Conservation (phyloP, 2,329 filamentous ascomycete genomes). For the Cladosporium sp. region DNA sequence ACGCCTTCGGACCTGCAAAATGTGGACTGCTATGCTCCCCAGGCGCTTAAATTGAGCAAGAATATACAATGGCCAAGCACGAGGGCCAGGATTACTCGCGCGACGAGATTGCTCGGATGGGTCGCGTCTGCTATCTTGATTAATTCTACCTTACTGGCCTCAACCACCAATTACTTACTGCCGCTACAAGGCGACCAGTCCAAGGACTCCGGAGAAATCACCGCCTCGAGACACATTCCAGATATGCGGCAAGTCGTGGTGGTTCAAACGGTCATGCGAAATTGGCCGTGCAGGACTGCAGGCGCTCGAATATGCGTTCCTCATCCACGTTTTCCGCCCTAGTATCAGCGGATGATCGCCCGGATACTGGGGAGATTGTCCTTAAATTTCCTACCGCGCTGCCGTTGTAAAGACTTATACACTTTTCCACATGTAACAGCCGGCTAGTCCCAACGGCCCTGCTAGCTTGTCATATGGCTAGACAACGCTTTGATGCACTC, state of each 20-base stretch:
- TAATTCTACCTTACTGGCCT: not conserved
- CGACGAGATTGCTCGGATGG: not conserved
- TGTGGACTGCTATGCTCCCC: not conserved
- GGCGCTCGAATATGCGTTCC: slow-evolving; percentile 5
- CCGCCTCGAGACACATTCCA: not conserved
- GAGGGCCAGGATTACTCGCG: not conserved
- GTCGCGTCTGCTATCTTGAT: not conserved
- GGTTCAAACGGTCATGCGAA: not conserved
- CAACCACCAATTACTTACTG: not conserved
- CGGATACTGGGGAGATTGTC: slow-evolving; percentile 11
- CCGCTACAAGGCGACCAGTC: not conserved
- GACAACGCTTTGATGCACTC: slow-evolving; percentile 6
- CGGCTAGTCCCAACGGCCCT: slow-evolving; percentile 8
- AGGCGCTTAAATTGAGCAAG: not conserved
- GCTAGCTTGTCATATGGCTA: slow-evolving; percentile 9
- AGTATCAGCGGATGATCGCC: slow-evolving; percentile 1
- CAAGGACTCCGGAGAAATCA: not conserved
- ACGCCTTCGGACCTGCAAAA: not conserved
- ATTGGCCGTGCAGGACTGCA: not conserved
- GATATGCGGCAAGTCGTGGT: not conserved
- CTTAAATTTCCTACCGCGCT: slow-evolving; percentile 9
- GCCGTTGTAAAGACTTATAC: slow-evolving; percentile 2
- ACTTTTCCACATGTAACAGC: slow-evolving; percentile 6
- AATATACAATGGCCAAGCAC: not conserved
- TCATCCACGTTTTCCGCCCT: not conserved